These are phyloP conservation scores for Periglandula ipomoeae DNA, from an alignment of 2,329 filamentous ascomycete genomes.

Conservation along the genomic window DNA sequence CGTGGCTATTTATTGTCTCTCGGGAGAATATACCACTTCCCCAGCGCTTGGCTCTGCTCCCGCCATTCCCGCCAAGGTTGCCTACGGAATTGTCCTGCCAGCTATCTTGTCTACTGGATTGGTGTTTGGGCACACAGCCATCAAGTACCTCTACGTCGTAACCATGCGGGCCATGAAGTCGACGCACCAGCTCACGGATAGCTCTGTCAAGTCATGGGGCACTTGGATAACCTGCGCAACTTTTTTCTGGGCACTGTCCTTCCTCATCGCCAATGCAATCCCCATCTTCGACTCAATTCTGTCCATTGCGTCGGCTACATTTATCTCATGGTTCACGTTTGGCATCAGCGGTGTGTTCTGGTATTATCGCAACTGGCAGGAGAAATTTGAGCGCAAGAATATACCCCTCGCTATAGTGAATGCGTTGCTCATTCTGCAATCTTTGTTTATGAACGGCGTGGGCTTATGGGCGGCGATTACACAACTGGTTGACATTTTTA, in stretches of 20 bases:
- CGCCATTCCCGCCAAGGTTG: conserved; percentile 20
- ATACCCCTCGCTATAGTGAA: conserved; percentile 13
- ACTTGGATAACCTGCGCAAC: conserved; percentile 25
- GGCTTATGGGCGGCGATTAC: conserved; percentile 26
- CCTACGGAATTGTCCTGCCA: conserved; percentile 22
- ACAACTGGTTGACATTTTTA: conserved; percentile 22
- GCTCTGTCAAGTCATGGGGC: conserved; percentile 24
- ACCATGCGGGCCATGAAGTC: conserved; percentile 23
- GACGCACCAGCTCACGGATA: conserved; percentile 22
- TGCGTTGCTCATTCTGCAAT: conserved; percentile 20
- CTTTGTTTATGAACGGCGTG: conserved; percentile 26
- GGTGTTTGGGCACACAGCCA: conserved; percentile 22
- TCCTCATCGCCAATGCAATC: conserved; percentile 27
- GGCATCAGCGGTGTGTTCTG: conserved; percentile 26
- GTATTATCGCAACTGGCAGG: conserved; percentile 27
- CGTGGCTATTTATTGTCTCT: conserved; percentile 22
- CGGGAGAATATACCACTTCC: conserved; percentile 22
- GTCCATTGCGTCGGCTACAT: conserved; percentile 25
- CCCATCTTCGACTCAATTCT: conserved; percentile 29
- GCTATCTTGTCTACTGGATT: conserved; percentile 22
- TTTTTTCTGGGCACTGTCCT: conserved; percentile 24
- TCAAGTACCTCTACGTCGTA: conserved; percentile 25
- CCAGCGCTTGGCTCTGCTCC: conserved; percentile 26
- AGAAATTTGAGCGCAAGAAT: conserved; percentile 9
- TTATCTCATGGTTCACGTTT: conserved; percentile 29